Conservation (phyloP, 2,329 filamentous ascomycete species). For the Ceratocystis huliohia region DNA sequence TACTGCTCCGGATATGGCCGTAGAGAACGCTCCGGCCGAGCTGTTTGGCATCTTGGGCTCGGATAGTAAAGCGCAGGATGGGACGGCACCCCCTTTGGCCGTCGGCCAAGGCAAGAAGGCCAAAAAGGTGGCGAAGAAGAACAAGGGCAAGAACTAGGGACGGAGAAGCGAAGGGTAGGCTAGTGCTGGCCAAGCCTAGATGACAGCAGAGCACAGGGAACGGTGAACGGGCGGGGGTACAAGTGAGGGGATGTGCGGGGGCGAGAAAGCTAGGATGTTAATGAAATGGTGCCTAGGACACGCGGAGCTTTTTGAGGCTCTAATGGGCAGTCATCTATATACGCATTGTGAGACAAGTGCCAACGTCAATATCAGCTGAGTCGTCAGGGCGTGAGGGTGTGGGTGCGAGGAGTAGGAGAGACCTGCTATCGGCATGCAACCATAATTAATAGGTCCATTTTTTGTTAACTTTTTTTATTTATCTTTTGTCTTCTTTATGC, state of each 20-base stretch:
- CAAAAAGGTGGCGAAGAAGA: constrained; percentile 17
- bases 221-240: no score
- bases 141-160: constrained; percentile 13
- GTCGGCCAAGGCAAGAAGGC: constrained; percentile 6
- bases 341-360: neutral
- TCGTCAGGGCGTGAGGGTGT: neutral
- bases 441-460: neutral
- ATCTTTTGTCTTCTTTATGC: neutral
- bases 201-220: no score
- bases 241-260: no score
- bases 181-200: no score
- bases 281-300: neutral
- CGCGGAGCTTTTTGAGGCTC: neutral
- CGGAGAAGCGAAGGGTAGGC: neutral
- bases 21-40: neutral
- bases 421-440: neutral
- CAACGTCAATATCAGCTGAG: neutral
- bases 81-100: neutral
- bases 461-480: neutral
- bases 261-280: neutral
- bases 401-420: neutral
- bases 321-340: neutral
- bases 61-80: neutral
- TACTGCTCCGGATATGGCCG: neutral
- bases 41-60: constrained; percentile 16